phyloP scores from a whole-genome alignment of 164 flowering plant species.

The Aristolochia fimbriata region DNA sequence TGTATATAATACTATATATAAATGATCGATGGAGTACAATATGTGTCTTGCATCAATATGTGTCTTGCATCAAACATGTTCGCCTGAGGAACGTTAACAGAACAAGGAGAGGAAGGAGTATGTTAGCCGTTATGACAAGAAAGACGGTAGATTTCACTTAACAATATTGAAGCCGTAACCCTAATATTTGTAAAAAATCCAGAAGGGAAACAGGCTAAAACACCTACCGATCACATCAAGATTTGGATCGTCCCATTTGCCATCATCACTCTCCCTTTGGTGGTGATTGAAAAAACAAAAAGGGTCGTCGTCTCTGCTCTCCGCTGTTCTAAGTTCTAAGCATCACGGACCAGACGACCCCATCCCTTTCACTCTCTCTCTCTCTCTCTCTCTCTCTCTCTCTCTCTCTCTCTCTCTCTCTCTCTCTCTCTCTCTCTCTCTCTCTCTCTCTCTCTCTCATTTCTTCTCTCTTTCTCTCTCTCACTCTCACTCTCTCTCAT shows the following conservation, averaged over 20 bases:
- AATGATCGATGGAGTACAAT: too few relatives aligned
- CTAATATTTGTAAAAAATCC: background rate
- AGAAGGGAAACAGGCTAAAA: background rate
- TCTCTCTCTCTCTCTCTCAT: background rate
- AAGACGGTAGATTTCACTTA: background rate
- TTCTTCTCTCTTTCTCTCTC: background rate
- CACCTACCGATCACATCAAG: slow-evolving; percentile 8
- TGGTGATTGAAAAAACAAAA: slow-evolving; percentile 1
- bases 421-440: slow-evolving; percentile 9
- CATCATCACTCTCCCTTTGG: slow-evolving; percentile 11
- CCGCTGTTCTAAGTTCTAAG: slow-evolving; percentile 1
- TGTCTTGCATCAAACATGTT: too few relatives aligned
- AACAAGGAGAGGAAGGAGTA: too few relatives aligned
- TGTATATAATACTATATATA: too few relatives aligned
- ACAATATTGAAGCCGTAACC: background rate
- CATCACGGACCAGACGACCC: slow-evolving; percentile 6
- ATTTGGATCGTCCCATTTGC: slow-evolving; percentile 9
- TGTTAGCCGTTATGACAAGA: background rate
- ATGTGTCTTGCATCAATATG: too few relatives aligned
- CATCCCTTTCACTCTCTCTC: background rate
- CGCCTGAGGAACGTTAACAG: too few relatives aligned
- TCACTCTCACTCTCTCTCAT: background rate
- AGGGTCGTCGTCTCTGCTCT: background rate
- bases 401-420: slow-evolving; percentile 9
- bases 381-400: slow-evolving; percentile 9